Evolutionary conservation across 768 basidiomycete genomes (phyloP), one percentile per base, ranked within the genome.

Genomic region (Calocybe indica): DNA sequence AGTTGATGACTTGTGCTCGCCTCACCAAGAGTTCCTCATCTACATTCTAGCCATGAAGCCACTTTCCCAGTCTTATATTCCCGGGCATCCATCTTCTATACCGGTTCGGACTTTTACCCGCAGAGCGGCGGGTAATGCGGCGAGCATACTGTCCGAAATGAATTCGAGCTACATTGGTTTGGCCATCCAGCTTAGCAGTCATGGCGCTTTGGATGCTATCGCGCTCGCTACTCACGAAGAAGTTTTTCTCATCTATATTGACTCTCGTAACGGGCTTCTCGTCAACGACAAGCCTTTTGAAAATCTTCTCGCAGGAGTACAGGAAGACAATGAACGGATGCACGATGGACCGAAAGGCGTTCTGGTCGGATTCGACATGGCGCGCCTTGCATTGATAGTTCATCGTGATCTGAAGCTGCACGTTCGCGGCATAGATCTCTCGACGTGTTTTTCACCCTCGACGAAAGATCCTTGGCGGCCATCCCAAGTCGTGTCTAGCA

Each of bases 281-380:
- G 14, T 34, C 35, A 9, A 12, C 7, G 57, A 59, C 37, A 33
- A 47, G 9, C 31, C 46, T 7, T 55, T 59, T 32, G 36, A 50
- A 37, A 37, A 46, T 30, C 49, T 62, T 22, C 60, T 62, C 42
- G 9, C 22, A 22, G 22, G 4, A 22, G 22, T 22, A 22, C 22
- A 22, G 2, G 22, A 22, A 22, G 22, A 22, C 22, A 22, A 22
- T 22, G 22, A 22, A 22, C 22, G 4, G 1, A 4, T 4, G 22
- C 22, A 22, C 22, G 22, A 37, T 40, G 58, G 54, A 35, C 31
- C n/a, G 31, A 15, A n/a, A n/a, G 37, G 44, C 36, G 35, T 35
- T 5, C 37, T 73, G 3, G 64, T 65, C 6, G 70, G 65, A 1
- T 72, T 76, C 46, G 59, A 58, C 5, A 62, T 74, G 64, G 64